These are phyloP conservation scores for Ustilago shanxiensis DNA, from an alignment of 1,284 basidiomycete species.

Conservation along the genomic window DNA sequence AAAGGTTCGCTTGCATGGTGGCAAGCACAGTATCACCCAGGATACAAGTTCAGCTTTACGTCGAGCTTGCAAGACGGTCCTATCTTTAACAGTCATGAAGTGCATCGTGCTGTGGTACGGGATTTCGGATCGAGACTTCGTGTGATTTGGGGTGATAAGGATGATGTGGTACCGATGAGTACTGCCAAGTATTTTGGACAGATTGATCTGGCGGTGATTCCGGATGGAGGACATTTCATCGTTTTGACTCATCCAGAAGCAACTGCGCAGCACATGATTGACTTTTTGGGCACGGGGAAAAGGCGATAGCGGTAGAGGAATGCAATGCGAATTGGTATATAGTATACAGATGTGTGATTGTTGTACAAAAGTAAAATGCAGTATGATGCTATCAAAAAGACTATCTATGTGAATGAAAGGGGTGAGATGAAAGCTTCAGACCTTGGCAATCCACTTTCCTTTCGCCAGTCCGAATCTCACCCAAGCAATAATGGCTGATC, in stretches of 20 bases:
- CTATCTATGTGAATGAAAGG: neutral
- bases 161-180: constrained; percentile 47
- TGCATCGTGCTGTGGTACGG: constrained; percentile 29
- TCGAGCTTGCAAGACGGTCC: constrained; percentile 50
- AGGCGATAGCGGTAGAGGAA: neutral
- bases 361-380: constrained; percentile 1
- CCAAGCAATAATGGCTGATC: constrained; percentile 27
- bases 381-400: constrained; percentile 4
- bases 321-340: constrained; percentile 9
- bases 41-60: constrained; percentile 45
- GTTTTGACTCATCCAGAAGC: constrained; percentile 44
- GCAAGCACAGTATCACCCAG: constrained; percentile 48
- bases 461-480: constrained; percentile 33
- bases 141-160: constrained; percentile 53
- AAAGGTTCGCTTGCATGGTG: constrained; percentile 44
- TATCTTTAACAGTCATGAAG: constrained; percentile 36
- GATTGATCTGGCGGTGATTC: constrained; percentile 46
- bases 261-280: constrained; percentile 44
- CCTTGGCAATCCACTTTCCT: constrained; percentile 32
- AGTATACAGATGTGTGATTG: constrained; percentile 25
- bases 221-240: constrained; percentile 37
- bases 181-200: constrained; percentile 54
- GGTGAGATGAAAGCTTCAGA: constrained; percentile 11
- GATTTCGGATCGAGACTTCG: constrained; percentile 32
- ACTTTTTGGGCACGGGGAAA: constrained; percentile 38